Evolutionary conservation across 768 basidiomycete species (phyloP).

Genomic region (Termitomyces sp.): DNA sequence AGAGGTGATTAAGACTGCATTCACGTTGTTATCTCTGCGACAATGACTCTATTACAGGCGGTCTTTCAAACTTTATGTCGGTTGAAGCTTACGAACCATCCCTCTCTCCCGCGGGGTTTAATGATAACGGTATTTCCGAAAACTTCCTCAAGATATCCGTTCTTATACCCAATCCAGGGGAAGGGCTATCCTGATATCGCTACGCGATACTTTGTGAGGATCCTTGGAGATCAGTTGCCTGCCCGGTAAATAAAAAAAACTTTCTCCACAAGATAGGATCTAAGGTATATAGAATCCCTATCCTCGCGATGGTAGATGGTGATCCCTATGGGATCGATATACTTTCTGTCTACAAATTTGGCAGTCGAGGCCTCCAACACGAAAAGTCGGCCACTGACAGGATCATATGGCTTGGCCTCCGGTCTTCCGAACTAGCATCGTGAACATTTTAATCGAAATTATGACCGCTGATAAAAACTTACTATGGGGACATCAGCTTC

Average conservation of each 20-base stretch:
- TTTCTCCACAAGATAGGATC: neutral
- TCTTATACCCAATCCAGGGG: slow-evolving; percentile 45
- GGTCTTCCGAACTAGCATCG: slow-evolving; percentile 60
- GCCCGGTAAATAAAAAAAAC: slow-evolving; percentile 36
- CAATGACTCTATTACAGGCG: slow-evolving; percentile 48
- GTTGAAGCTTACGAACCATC: slow-evolving; percentile 42
- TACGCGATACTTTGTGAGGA: slow-evolving; percentile 78
- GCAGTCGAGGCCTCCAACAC: slow-evolving; percentile 65
- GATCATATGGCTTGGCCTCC: slow-evolving; percentile 78
- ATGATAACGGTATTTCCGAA: slow-evolving; percentile 61
- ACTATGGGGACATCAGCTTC: slow-evolving; percentile 33
- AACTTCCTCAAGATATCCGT: neutral
- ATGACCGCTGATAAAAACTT: neutral
- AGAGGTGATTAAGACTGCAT: slow-evolving; percentile 50
- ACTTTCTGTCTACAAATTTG: slow-evolving; percentile 79
- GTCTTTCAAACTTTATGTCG: slow-evolving; percentile 87
- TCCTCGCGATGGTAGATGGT: slow-evolving; percentile 79
- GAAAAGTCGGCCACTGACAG: slow-evolving; percentile 64
- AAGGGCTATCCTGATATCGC: slow-evolving; percentile 97
- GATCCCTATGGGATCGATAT: slow-evolving; percentile 95
- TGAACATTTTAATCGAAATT: slow-evolving; percentile 23
- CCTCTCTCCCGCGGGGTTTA: slow-evolving; percentile 51
- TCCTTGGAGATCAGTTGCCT: slow-evolving; percentile 62
- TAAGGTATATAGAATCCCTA: slow-evolving; percentile 51
- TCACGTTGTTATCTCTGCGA: neutral